Evolutionary conservation across 2,329 filamentous ascomycete species (phyloP).

Genomic region (Teratosphaeria pseudoeucalypti): DNA sequence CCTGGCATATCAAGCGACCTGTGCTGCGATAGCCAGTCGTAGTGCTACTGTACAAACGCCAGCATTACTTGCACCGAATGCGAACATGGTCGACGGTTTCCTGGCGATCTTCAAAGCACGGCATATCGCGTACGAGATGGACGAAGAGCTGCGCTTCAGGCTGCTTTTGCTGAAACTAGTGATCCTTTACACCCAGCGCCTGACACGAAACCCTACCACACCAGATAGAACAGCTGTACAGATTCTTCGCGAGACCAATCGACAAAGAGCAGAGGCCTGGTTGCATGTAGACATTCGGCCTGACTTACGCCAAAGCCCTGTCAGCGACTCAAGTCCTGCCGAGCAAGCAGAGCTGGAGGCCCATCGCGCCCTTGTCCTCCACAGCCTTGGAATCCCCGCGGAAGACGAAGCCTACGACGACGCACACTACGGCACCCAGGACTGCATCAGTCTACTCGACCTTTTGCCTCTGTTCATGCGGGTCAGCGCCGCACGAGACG

Average conservation of each 20-base stretch:
- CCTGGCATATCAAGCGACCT: slow-evolving; percentile 38
- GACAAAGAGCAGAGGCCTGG: slow-evolving; percentile 18
- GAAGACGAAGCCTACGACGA: slow-evolving; percentile 16
- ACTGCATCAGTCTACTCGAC: slow-evolving; percentile 27
- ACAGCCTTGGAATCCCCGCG: slow-evolving; percentile 11
- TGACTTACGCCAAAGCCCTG: background rate
- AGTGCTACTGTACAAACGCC: background rate
- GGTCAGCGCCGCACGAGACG: slow-evolving; percentile 32
- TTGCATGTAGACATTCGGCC: slow-evolving; percentile 1
- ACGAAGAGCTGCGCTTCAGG: slow-evolving; percentile 35
- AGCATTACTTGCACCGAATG: slow-evolving; percentile 5
- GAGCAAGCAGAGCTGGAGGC: slow-evolving; percentile 7
- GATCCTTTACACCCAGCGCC: slow-evolving; percentile 34
- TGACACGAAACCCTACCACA: slow-evolving; percentile 29
- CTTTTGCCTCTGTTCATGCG: slow-evolving; percentile 40
- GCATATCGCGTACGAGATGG: slow-evolving; percentile 27
- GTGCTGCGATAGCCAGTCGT: slow-evolving; percentile 28
- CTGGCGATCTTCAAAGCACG: slow-evolving; percentile 32
- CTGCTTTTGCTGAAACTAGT: slow-evolving; percentile 39
- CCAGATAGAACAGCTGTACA: slow-evolving; percentile 27
- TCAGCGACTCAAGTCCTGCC: slow-evolving; percentile 6
- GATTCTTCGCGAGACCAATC: slow-evolving; percentile 28
- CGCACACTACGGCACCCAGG: slow-evolving; percentile 27
- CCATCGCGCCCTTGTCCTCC: slow-evolving; percentile 16
- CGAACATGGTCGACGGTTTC: slow-evolving; percentile 30